Evolutionary conservation across 345 rosid genomes (phyloP).

Genomic region (Corchorus capsularis): DNA sequence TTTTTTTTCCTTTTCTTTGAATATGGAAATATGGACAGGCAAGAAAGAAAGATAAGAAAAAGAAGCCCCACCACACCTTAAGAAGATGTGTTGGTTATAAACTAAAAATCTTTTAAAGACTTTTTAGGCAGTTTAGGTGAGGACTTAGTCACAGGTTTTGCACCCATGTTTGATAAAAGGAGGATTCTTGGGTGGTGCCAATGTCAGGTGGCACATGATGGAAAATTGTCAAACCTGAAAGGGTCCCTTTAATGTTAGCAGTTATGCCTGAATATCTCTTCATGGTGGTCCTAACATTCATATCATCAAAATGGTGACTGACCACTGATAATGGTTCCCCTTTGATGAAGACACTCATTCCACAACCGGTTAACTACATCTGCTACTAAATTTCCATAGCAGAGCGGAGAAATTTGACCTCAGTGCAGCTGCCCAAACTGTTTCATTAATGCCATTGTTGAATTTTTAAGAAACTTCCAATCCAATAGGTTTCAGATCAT

Average conservation of each 20-base stretch:
- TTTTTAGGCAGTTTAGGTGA: not conserved
- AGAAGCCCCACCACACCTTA: not conserved
- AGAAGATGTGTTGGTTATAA: not conserved
- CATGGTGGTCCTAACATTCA: not conserved
- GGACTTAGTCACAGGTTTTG: not conserved
- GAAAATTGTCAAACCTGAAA: constrained; percentile 1
- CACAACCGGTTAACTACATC: not conserved
- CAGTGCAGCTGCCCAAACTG: not conserved
- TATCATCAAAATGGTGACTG: not conserved
- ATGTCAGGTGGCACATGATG: not conserved
- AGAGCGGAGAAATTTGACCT: not conserved
- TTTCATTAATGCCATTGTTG: constrained; percentile 4
- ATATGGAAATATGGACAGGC: not conserved
- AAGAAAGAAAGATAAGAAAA: not conserved
- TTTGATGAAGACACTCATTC: not conserved
- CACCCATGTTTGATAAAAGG: not conserved
- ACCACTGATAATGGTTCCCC: not conserved
- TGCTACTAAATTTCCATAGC: not conserved
- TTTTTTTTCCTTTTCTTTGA: not conserved
- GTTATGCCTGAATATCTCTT: not conserved
- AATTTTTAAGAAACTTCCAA: not conserved
- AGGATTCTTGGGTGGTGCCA: not conserved
- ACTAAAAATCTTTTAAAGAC: not conserved
- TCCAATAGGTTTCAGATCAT: not conserved
- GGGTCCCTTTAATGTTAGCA: not conserved